Conservation (phyloP, 2,329 filamentous ascomycete species). For the Ceratocystiopsis sp. region DNA sequence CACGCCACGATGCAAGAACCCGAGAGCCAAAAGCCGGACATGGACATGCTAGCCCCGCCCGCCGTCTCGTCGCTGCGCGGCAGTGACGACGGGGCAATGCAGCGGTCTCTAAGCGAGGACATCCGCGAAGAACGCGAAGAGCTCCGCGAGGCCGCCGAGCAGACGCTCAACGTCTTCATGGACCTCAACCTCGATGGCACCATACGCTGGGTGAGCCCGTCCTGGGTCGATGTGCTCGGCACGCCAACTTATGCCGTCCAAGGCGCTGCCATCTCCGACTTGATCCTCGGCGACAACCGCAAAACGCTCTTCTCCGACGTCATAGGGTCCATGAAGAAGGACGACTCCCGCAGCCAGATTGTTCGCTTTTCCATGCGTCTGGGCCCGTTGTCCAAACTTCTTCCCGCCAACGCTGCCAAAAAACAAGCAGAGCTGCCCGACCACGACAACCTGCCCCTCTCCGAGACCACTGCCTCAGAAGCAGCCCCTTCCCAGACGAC, state of each 20-base stretch:
- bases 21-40: slow-evolving; percentile 1
- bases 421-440: slow-evolving; percentile 13
- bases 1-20: slow-evolving; percentile 23
- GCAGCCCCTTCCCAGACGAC: not conserved
- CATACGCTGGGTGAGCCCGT: slow-evolving; percentile 91
- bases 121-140: slow-evolving; percentile 90
- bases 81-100: slow-evolving; percentile 34
- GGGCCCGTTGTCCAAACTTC: slow-evolving; percentile 51
- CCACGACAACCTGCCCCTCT: slow-evolving; percentile 17
- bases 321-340: slow-evolving; percentile 75
- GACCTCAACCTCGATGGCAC: slow-evolving; percentile 81
- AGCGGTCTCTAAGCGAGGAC: slow-evolving; percentile 62
- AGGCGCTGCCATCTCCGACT: slow-evolving; percentile 60
- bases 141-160: slow-evolving; percentile 85
- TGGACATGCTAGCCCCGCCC: slow-evolving; percentile 31
- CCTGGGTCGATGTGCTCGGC: slow-evolving; percentile 86
- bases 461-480: slow-evolving; percentile 15
- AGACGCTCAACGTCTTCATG: slow-evolving; percentile 90
- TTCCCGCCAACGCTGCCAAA: slow-evolving; percentile 14
- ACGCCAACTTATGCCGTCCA: slow-evolving; percentile 55
- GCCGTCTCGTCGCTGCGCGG: slow-evolving; percentile 34
- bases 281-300: slow-evolving; percentile 57
- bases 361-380: slow-evolving; percentile 63
- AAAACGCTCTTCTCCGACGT: slow-evolving; percentile 66
- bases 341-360: slow-evolving; percentile 84